phyloP scores from a whole-genome alignment of 2,329 filamentous ascomycete species.

The Venturia effusa region DNA sequence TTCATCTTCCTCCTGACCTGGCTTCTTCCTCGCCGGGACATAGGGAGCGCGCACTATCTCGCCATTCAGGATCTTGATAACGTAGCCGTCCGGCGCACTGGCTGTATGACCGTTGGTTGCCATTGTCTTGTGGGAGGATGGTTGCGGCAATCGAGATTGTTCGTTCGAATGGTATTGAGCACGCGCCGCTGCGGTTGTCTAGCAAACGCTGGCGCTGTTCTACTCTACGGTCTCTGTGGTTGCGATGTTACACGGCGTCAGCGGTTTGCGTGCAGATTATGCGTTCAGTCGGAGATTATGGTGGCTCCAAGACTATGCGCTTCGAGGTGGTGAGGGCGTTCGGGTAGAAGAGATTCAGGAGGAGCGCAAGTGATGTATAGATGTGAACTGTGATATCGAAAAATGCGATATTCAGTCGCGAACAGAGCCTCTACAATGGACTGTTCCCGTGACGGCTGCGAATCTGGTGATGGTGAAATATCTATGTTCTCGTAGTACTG shows the following conservation, averaged over 20 bases:
- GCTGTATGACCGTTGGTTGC: background rate
- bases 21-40: background rate
- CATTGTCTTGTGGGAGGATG: constrained; percentile 3
- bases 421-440: no score
- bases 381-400: no score
- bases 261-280: constrained; percentile 1
- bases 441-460: no score
- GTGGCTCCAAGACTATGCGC: background rate
- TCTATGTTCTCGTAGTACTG: no score
- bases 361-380: background rate
- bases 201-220: background rate
- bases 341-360: background rate
- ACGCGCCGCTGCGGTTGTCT: background rate
- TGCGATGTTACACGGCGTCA: background rate
- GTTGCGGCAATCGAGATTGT: background rate
- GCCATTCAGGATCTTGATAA: constrained; percentile 3
- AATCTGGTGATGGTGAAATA: no score
- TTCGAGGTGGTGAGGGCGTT: background rate
- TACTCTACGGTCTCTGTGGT: background rate
- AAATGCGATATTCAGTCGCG: no score
- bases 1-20: constrained; percentile 61
- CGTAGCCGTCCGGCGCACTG: background rate
- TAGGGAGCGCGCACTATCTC: constrained; percentile 3
- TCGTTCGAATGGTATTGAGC: background rate
- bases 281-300: background rate